phyloP scores from a whole-genome alignment of 2,329 filamentous ascomycete species.

The Claviceps paspali region DNA sequence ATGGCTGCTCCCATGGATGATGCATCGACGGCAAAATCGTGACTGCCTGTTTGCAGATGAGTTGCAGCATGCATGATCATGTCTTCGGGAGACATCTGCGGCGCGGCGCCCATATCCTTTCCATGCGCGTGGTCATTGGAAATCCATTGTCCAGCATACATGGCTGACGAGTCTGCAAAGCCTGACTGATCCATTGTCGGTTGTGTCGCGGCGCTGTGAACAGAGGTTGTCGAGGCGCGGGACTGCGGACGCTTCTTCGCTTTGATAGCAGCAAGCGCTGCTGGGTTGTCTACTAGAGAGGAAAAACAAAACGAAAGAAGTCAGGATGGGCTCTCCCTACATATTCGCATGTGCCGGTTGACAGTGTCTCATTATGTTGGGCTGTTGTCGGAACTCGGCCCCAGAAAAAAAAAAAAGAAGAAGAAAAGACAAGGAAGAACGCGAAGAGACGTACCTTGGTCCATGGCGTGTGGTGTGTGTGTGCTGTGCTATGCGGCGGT shows the following conservation, averaged over 20 bases:
- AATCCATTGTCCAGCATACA: slow-evolving; percentile 37
- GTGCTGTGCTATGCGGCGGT: slow-evolving; percentile 11
- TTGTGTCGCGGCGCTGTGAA: slow-evolving; percentile 38
- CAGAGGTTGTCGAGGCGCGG: slow-evolving; percentile 39
- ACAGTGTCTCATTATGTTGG: slow-evolving; percentile 3
- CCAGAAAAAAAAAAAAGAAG: no score
- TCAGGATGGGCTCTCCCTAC: slow-evolving; percentile 4
- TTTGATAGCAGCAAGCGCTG: slow-evolving; percentile 20
- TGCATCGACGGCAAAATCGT: slow-evolving; percentile 35
- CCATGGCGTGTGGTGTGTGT: slow-evolving; percentile 13
- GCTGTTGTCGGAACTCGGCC: slow-evolving; percentile 1
- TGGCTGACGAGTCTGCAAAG: slow-evolving; percentile 27
- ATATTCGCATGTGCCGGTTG: not conserved
- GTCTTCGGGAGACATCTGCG: slow-evolving; percentile 40
- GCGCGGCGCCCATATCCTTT: slow-evolving; percentile 26
- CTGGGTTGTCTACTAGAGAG: slow-evolving; percentile 14
- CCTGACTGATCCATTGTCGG: slow-evolving; percentile 32
- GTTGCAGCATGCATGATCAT: slow-evolving; percentile 43
- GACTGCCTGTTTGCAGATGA: slow-evolving; percentile 35
- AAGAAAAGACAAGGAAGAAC: no score
- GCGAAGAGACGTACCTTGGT: slow-evolving; percentile 19
- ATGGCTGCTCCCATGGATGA: slow-evolving; percentile 29
- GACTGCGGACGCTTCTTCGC: slow-evolving; percentile 36
- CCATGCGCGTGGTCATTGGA: slow-evolving; percentile 26
- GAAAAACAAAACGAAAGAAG: slow-evolving; percentile 1